These are phyloP conservation scores for Melaleuca quinquenervia DNA, from an alignment of 345 rosid species.

Conservation along the genomic window DNA sequence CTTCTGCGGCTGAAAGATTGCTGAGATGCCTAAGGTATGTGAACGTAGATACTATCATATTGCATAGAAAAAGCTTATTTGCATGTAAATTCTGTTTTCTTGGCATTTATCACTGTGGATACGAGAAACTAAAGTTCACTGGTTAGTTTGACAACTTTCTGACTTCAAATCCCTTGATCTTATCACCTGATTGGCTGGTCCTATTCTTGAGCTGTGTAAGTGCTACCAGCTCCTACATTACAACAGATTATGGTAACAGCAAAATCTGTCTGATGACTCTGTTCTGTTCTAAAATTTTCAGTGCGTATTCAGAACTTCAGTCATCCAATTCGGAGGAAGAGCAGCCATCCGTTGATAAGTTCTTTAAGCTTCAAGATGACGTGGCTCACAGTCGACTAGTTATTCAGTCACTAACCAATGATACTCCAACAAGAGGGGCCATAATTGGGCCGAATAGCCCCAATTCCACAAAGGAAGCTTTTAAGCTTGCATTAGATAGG, in stretches of 20 bases:
- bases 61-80: background rate
- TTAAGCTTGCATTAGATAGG: conserved; percentile 28
- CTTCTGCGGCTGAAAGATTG: conserved; percentile 54
- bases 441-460: conserved; percentile 1
- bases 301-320: conserved; percentile 51
- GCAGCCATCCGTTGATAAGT: conserved; percentile 31
- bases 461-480: conserved; percentile 5
- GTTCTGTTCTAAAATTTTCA: conserved; percentile 5
- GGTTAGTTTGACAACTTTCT: background rate
- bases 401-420: conserved; percentile 20
- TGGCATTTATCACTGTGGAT: background rate
- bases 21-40: conserved; percentile 56
- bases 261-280: background rate
- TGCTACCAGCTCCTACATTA: background rate
- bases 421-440: conserved; percentile 1
- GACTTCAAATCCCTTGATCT: background rate
- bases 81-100: background rate
- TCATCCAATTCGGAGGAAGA: conserved; percentile 20
- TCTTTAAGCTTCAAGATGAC: conserved; percentile 47
- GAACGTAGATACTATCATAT: background rate
- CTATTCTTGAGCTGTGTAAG: background rate
- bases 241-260: background rate
- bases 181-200: background rate
- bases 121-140: background rate
- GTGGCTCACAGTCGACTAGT: conserved; percentile 30